Evolutionary conservation across 2,329 filamentous ascomycete genomes (phyloP), one percentile per base, ranked within the genome.

Genomic region (Colletotrichum sidae): DNA sequence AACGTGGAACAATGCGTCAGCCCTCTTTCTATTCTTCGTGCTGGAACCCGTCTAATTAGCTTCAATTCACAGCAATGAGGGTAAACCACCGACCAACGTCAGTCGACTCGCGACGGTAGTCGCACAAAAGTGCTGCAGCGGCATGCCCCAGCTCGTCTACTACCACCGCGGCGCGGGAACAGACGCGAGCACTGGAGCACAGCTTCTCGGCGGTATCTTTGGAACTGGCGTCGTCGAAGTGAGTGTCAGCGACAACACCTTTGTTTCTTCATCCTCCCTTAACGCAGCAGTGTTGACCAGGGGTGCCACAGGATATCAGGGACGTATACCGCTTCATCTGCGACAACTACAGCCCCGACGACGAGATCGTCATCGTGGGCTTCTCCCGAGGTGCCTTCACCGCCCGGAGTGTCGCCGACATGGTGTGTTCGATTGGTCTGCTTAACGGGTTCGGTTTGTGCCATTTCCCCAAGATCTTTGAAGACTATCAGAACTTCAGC

Each of bases 361-460:
- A 76, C 55, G 74, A 78, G 61, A 74, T 78, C 17, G 67, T 77
- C 17, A 73, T 77, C 25, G 66, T 78, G n/a, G 76, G 76, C 7
- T 78, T 78, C 68, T 78, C 76, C 0, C 73, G 76, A 1, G 76
- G 76, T 13, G 76, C 76, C 15, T 78, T 77, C 58, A 78, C 76
- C 0, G 76, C 76, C 17, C 76, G 76, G 13, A 74, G 75, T 1
- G 70, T 78, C 7, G 73, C 76, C 10, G 68, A 59, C 39, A 55
- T 74, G 60, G 60, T 76, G 4, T 62, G 56, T 17, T 62, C 58
- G 10, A n/a, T 69, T 2, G 67, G 65, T 5, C 50, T 69, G n/a
- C 46, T 69, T 11, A 69, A 67, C 33, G 60, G 65, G 5, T 34
- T 58, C 17, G 67, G 67, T 12, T 13, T 68, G 3, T 41, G 52